phyloP scores from a whole-genome alignment of 179 eudicot genomes.

The Beta macrorhiza region DNA sequence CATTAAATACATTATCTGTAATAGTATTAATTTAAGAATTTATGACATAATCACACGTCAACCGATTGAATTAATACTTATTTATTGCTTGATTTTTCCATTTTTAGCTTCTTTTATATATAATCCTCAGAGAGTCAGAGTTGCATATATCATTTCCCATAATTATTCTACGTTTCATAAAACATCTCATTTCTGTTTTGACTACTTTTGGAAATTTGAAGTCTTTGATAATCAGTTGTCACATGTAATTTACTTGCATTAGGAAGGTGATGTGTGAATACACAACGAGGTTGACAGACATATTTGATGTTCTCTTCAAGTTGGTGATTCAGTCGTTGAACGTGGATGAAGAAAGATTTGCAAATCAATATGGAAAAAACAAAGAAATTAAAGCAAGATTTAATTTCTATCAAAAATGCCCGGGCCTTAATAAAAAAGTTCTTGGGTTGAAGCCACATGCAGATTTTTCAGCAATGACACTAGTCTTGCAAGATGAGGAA shows the following conservation, averaged over 20 bases:
- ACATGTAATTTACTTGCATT: conserved; percentile 5
- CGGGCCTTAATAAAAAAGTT: conserved; percentile 41
- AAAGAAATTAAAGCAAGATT: conserved; percentile 37
- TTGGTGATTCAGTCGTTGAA: conserved; percentile 47
- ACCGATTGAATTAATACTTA: too few relatives aligned
- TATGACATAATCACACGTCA: too few relatives aligned
- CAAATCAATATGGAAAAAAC: conserved; percentile 37
- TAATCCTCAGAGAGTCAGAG: too few relatives aligned
- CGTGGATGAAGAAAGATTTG: conserved; percentile 46
- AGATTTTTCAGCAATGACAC: conserved; percentile 56
- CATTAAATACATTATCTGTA: too few relatives aligned
- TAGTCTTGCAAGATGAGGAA: conserved; percentile 58
- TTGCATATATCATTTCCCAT: too few relatives aligned
- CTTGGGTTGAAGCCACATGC: conserved; percentile 61
- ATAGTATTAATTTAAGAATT: too few relatives aligned
- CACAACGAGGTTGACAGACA: conserved; percentile 22
- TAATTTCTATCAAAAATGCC: conserved; percentile 55
- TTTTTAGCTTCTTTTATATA: too few relatives aligned
- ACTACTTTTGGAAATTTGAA: too few relatives aligned
- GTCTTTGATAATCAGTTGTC: not conserved
- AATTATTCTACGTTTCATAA: too few relatives aligned
- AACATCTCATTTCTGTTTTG: too few relatives aligned
- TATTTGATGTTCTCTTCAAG: conserved; percentile 44
- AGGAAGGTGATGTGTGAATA: conserved; percentile 47
- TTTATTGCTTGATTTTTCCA: too few relatives aligned